Evolutionary conservation across 805 yeast genomes (phyloP), one percentile per base, ranked within the genome.

Genomic region (Yamadazyma philogaea): DNA sequence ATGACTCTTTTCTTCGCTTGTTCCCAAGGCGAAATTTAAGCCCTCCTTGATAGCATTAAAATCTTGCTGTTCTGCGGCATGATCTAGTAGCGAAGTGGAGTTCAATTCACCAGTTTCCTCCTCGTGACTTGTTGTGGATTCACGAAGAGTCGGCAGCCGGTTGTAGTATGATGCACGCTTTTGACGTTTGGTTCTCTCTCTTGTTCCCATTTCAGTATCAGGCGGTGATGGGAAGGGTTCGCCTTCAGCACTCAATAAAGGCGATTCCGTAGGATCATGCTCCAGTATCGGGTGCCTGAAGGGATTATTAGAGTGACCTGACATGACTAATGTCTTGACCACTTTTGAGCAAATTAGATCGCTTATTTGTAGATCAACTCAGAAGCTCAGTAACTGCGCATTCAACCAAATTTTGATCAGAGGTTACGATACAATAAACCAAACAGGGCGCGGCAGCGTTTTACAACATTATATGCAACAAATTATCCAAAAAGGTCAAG

Each of bases 41-140:
- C 70, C 69, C 43, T 63, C 64, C 37, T 53, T 53, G 22, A 66
- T 48, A 26, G 66, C 68, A 28, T 57, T 58, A 22, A 63, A 49
- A 42, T 64, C 68, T 32, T 53, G 54, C n/a, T 51, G 54, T 11
- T 53, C 51, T 2, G 62, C 54, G 4, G 63, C 64, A 14, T 56
- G 57, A 19, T 53, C 51, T 20, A 61, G 37, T 30, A 51, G 50
- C 8, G 63, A 56, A n/a, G 35, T 46, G 17, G 50, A 19, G 17
- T 31, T 33, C 19, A 32, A 32, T 3, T 21, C 27, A 17, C 11
- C 14, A 7, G 5, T 17, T 2, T 11, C 20, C 8, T 38, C 36
- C 7, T 38, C 36, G 8, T 7, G 11, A 12, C 22, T 30, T 6
- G 16, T 21, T 11, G 21, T 33, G 7, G 34, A 15, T 11, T n/a